phyloP scores from a whole-genome alignment of 1,284 basidiomycete genomes.

The Sporisorium iseilematis-ciliati region DNA sequence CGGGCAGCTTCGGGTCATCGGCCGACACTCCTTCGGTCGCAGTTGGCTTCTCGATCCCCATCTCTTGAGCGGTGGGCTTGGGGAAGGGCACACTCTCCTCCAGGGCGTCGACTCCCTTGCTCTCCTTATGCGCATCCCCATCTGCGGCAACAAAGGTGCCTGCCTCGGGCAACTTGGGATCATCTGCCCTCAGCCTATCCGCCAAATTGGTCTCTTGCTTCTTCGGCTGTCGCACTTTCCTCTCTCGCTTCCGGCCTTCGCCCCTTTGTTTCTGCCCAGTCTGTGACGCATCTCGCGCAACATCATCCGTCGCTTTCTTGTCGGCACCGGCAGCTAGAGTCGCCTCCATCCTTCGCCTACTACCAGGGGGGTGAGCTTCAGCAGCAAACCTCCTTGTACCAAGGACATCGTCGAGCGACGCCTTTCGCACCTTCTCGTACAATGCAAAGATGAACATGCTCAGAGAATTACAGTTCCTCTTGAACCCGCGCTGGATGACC shows the following conservation, averaged over 20 bases:
- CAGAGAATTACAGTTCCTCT: background rate
- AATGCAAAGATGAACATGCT: constrained; percentile 7
- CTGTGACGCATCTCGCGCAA: constrained; percentile 1
- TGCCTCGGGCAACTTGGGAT: constrained; percentile 22
- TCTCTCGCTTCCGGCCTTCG: background rate
- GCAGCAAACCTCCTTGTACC: background rate
- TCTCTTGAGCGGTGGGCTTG: constrained; percentile 15
- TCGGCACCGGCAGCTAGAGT: constrained; percentile 1
- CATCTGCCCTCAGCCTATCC: constrained; percentile 7
- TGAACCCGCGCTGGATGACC: constrained; percentile 29
- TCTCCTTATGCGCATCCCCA: constrained; percentile 13
- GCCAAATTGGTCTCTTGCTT: background rate
- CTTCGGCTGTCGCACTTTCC: background rate
- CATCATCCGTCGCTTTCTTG: background rate
- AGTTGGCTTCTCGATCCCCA: constrained; percentile 27
- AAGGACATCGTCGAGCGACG: constrained; percentile 1
- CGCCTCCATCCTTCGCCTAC: background rate
- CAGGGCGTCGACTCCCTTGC: constrained; percentile 5
- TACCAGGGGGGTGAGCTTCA: background rate
- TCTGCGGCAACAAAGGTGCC: constrained; percentile 26
- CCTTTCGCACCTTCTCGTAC: constrained; percentile 4
- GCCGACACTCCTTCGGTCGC: background rate
- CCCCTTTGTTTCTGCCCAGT: constrained; percentile 4
- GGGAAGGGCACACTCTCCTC: constrained; percentile 29
- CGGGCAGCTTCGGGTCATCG: constrained; percentile 22